Base-by-base conservation (phyloP, 345 rosid genomes). In the Linum lewisii region DNA sequence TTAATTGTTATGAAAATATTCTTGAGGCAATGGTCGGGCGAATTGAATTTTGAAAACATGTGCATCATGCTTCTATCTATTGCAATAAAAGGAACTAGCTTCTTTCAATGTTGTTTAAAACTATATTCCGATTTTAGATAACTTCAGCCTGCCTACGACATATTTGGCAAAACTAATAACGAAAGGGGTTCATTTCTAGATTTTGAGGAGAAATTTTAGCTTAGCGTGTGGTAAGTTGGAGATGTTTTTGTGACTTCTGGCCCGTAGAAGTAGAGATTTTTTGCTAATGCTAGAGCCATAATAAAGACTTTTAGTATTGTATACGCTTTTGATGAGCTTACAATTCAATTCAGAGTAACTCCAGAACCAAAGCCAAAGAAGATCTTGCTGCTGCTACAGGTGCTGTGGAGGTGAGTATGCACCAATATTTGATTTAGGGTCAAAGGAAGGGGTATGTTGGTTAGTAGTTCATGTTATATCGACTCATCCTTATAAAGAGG, bases 371-470 rank as follows among this genome's bases (percentile, higher is more conserved):
- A 81, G 97, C 97, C 20, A 89, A 93, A 75, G 97, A 93, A 81
- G 99, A 93, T 79, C 97, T 93, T 78, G 95, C 97, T 72, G 90
- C 95, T 77, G 97, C 97, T 70, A 93, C 95, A n/a, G 77, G 63
- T 69, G 97, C 97, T 76, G 99, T 93, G 57, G 78, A 93, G 97
- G 99, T 87, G 70, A 72, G 86, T 65, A 63, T 55, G 58, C 74
- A 53, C 44, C 13, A 15, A 59, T 63, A 23, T 13, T 21, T 54
- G 44, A 16, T 42, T 42, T 42, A 11, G 47, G 16, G 18, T 42
- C 47, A 42, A 16, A 42, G 47, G 47, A 42, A 11, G 47, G 47
- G 15, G 14, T 42, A 42, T 42, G 16, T 42, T 21, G 20, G 56
- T 24, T 20, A 52, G 24, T 14, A 52, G 15, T 21, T 21, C 15